phyloP scores from a whole-genome alignment of 768 basidiomycete species.

The Cyclocybe aegerita region DNA sequence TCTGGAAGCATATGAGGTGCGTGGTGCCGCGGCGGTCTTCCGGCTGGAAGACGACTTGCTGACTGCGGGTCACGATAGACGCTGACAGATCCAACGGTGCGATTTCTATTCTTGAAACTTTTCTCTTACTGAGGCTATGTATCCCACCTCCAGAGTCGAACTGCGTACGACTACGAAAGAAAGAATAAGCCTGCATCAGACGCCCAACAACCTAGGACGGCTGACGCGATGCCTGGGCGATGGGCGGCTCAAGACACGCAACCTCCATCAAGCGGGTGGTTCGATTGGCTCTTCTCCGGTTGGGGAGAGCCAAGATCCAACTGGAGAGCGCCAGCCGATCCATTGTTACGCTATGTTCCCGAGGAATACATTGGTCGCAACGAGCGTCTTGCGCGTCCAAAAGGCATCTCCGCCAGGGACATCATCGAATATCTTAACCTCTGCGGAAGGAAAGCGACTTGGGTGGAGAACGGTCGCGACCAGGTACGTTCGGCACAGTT shows the following conservation, averaged over 20 bases:
- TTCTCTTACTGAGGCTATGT: background rate
- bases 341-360: background rate
- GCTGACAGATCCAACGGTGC: conserved; percentile 1
- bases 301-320: background rate
- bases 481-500: background rate
- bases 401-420: background rate
- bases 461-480: conserved; percentile 3
- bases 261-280: background rate
- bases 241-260: background rate
- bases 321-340: background rate
- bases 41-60: background rate
- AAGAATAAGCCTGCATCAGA: background rate
- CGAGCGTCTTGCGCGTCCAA: background rate
- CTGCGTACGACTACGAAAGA: background rate
- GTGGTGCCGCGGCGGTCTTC: background rate
- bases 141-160: background rate
- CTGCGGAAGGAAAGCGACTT: background rate
- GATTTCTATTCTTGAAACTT: background rate
- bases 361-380: background rate
- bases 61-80: background rate
- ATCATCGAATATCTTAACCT: background rate
- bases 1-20: conserved; percentile 78
- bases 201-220: background rate
- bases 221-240: conserved; percentile 1
- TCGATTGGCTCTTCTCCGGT: background rate